phyloP scores from a whole-genome alignment of 2,329 filamentous ascomycete genomes.

The Onygenales sp. region DNA sequence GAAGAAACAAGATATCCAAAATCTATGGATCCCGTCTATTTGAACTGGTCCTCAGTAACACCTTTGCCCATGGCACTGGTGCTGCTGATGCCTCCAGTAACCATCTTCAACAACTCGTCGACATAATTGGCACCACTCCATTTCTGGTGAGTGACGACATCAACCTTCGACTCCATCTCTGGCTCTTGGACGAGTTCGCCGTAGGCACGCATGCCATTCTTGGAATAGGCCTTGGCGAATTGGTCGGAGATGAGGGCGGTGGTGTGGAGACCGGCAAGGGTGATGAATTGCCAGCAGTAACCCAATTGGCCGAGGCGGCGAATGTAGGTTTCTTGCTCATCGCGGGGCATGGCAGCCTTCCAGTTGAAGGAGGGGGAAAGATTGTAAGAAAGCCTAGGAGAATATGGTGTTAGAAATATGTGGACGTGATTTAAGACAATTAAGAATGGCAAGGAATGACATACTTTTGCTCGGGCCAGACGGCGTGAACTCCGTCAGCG shows the following conservation, averaged over 20 bases:
- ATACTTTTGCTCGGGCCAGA: constrained; percentile 93
- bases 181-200: constrained; percentile 96
- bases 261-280: constrained; percentile 86
- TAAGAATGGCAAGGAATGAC: constrained; percentile 22
- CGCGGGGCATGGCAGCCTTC: constrained; percentile 88
- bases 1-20: background rate
- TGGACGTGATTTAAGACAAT: background rate
- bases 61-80: constrained; percentile 96
- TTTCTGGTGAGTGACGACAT: constrained; percentile 98
- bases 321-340: constrained; percentile 97
- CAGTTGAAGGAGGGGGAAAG: constrained; percentile 99
- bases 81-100: constrained; percentile 81
- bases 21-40: constrained; percentile 27
- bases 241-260: constrained; percentile 85
- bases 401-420: constrained; percentile 11
- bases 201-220: constrained; percentile 88
- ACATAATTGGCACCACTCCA: constrained; percentile 94
- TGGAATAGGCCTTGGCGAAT: constrained; percentile 73
- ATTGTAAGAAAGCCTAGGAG: constrained; percentile 79
- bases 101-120: constrained; percentile 94
- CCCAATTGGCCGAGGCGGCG: constrained; percentile 73
- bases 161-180: constrained; percentile 81
- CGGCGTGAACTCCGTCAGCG: constrained; percentile 82
- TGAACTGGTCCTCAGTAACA: constrained; percentile 96
- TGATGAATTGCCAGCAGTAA: constrained; percentile 99